These are phyloP conservation scores for Kokia cookei DNA, from an alignment of 441 rosid species.

Conservation along the genomic window DNA sequence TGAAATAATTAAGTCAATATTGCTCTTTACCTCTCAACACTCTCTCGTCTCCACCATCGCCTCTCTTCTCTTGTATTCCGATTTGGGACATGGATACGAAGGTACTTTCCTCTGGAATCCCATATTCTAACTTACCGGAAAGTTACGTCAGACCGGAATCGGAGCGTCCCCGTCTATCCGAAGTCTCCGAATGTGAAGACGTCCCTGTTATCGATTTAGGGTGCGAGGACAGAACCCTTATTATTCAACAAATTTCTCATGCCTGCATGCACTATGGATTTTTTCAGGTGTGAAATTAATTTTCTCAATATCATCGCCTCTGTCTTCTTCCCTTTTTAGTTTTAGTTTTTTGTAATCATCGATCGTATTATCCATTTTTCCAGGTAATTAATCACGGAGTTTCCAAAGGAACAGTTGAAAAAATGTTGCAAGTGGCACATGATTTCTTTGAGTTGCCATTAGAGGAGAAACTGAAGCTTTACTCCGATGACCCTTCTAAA, in stretches of 20 bases:
- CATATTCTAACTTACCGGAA: slow-evolving; percentile 36
- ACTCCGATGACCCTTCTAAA: slow-evolving; percentile 63
- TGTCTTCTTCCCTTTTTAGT: not conserved
- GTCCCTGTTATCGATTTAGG: slow-evolving; percentile 54
- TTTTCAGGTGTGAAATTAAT: slow-evolving; percentile 38
- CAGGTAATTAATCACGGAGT: slow-evolving; percentile 60
- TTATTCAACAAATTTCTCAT: slow-evolving; percentile 28
- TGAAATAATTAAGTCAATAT: not conserved
- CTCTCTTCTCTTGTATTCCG: not conserved
- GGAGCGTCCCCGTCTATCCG: slow-evolving; percentile 54
- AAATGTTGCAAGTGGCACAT: slow-evolving; percentile 29
- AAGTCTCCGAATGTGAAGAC: slow-evolving; percentile 43
- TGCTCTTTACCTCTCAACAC: not conserved
- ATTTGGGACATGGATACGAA: slow-evolving; percentile 41
- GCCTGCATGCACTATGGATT: slow-evolving; percentile 50
- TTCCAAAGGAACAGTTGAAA: slow-evolving; percentile 19
- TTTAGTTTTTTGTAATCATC: not conserved
- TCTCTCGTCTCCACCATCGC: not conserved
- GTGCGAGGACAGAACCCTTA: slow-evolving; percentile 27
- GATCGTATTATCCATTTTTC: not conserved
- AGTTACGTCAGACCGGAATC: slow-evolving; percentile 50
- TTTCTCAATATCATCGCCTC: not conserved
- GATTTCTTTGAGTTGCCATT: slow-evolving; percentile 47
- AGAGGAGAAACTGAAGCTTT: slow-evolving; percentile 64
- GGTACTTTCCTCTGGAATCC: slow-evolving; percentile 55